These are phyloP conservation scores for Verbascum thapsus DNA, from an alignment of 257 asterid species.

Conservation along the genomic window DNA sequence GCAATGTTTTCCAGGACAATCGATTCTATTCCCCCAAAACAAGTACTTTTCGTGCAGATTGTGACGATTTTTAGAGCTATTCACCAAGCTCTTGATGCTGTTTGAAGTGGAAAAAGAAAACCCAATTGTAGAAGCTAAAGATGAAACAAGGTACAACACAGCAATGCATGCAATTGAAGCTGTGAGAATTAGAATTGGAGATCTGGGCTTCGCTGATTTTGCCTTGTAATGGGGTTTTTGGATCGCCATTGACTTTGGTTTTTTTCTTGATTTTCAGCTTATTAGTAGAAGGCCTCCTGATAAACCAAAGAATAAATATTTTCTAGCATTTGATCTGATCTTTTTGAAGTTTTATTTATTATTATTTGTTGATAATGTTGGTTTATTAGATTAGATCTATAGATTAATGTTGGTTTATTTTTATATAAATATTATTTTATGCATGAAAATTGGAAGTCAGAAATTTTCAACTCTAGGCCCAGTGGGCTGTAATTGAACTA, in stretches of 20 bases:
- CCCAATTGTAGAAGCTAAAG: conserved; percentile 49
- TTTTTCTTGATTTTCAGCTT: no score
- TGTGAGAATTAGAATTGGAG: conserved; percentile 50
- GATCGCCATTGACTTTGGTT: conserved; percentile 64
- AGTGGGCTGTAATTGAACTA: no score
- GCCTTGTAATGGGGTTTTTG: conserved; percentile 51
- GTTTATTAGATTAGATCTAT: no score
- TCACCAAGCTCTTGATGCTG: conserved; percentile 30
- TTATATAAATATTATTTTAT: no score
- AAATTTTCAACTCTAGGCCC: no score
- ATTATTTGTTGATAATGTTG: no score
- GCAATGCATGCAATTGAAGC: conserved; percentile 55
- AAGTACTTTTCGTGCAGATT: conserved; percentile 63
- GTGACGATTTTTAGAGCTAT: conserved; percentile 32
- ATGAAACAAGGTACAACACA: conserved; percentile 54
- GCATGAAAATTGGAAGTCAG: no score
- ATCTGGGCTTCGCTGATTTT: conserved; percentile 67
- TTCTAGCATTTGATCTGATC: no score
- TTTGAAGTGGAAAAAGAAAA: conserved; percentile 41
- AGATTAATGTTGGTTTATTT: no score
- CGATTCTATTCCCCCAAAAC: conserved; percentile 87
- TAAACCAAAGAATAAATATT: no score
- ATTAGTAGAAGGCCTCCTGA: no score
- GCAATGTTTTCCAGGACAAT: conserved; percentile 99
- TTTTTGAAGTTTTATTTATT: no score